These are phyloP conservation scores for Kalanchoe fedtschenkoi DNA, from an alignment of 164 flowering plant genomes.

Conservation along the genomic window DNA sequence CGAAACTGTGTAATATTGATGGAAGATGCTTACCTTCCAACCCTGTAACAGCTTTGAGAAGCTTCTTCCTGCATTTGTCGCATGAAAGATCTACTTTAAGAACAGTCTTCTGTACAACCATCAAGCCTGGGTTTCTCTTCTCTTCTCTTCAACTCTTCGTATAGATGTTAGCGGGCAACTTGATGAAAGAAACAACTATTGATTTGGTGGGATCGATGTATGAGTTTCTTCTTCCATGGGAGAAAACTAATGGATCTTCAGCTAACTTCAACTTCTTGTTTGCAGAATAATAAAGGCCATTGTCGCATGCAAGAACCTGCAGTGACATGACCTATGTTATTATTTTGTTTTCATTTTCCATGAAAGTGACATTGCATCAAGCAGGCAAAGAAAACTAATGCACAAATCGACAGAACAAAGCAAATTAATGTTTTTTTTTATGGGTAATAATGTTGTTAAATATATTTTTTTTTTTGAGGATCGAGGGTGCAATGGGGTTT, in stretches of 20 bases:
- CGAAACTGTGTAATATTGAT: neutral
- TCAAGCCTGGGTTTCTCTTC: neutral
- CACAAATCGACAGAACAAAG: too few species aligned
- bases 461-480: too few species aligned
- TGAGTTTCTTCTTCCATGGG: neutral
- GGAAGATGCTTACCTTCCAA: conserved; percentile 28
- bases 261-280: neutral
- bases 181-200: neutral
- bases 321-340: too few species aligned
- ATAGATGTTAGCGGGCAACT: neutral
- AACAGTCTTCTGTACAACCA: conserved; percentile 40
- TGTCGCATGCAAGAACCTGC: neutral
- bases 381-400: too few species aligned
- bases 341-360: too few species aligned
- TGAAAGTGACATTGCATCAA: too few species aligned
- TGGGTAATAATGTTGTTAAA: too few species aligned
- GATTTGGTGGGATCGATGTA: neutral
- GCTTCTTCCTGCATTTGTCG: conserved; percentile 52
- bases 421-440: too few species aligned
- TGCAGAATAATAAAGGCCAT: neutral
- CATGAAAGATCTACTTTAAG: conserved; percentile 51
- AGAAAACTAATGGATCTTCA: neutral
- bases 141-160: neutral
- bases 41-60: conserved; percentile 41
- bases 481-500: too few species aligned